Evolutionary conservation across 2,329 filamentous ascomycete species (phyloP), one percentile per base, ranked within the genome.

Genomic region (Leptographium radiaticola): DNA sequence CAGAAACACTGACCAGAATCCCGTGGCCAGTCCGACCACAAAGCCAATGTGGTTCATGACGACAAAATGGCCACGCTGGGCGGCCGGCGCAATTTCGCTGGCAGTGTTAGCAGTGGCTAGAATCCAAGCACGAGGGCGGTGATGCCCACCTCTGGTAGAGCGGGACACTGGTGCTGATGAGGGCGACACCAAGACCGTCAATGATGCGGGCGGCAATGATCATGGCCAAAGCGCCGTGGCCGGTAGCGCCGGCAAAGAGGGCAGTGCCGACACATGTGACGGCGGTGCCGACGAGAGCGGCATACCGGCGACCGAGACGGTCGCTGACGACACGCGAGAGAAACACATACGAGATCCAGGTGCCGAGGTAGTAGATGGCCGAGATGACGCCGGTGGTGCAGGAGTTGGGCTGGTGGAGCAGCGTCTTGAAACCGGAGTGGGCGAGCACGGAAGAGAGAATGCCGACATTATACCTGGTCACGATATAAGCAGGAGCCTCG

Each of bases 41-140:
- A 81, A 75, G 4, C 79, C 78, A 46, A 80, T 70, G 52, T 81
- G 78, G 59, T 81, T 81, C 64, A 81, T 70, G 11, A 80, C 76
- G 1, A 81, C 77, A 55, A 76, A 77, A 56, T 70, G 71, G 4
- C 79, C 78, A 9, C 78, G 69, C 54, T 78, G 68, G 13, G 67
- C 69, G 0, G 77, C 75, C 0, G 77, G 77, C 0, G 77, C 69
- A 20, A 81, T 70, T 61, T 81, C 77, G 60, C 76, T 79, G 39
- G 45, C 6, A 7, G 25, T 15, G 12, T 46, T 6, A 38, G 20
- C 39, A 46, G 11, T 25, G 25, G 25, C 3, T 25, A 5, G 25
- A 2, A 25, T 25, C 34, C 34, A 36, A 6, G 10, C 34, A 10
- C 34, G 20, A 10, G 16, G 4, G 3, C 25, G 25, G 25, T 5